Conservation (phyloP, 371 early-diverging fungal species). For the Rhizopus arrhizus region DNA sequence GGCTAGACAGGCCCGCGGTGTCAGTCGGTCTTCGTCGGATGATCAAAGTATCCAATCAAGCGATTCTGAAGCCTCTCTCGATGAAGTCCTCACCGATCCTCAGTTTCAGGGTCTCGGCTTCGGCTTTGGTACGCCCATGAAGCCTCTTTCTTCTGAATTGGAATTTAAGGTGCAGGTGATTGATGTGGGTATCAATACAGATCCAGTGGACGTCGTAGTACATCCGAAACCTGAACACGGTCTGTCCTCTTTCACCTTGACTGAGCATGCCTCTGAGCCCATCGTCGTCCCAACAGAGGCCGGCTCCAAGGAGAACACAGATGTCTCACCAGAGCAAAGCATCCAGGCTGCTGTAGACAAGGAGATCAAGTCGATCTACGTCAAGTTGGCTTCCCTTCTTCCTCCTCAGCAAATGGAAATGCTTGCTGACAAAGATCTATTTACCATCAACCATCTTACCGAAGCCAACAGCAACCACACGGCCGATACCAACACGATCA, state of each 20-base stretch:
- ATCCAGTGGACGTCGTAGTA: slow-evolving; percentile 8
- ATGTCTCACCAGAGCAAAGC: too few relatives aligned
- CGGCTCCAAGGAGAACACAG: background rate
- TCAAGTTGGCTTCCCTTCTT: background rate
- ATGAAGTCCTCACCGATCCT: background rate
- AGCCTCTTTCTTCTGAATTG: slow-evolving; percentile 33
- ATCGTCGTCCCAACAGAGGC: background rate
- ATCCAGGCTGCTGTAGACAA: too few relatives aligned
- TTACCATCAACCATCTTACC: background rate
- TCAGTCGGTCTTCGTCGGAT: slow-evolving; percentile 17
- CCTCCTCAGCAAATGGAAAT: background rate
- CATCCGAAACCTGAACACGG: background rate
- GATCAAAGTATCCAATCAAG: background rate
- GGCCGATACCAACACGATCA: too few relatives aligned
- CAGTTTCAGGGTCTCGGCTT: background rate
- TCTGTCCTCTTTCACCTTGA: background rate
- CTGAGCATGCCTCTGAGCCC: background rate
- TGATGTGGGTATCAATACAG: slow-evolving; percentile 31
- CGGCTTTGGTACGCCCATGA: slow-evolving; percentile 14
- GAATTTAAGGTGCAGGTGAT: slow-evolving; percentile 18
- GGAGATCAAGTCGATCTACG: too few relatives aligned
- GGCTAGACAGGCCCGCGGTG: slow-evolving; percentile 29
- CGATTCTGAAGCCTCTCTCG: slow-evolving; percentile 1
- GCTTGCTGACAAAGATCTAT: background rate
- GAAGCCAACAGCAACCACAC: too few relatives aligned